Conservation (phyloP, 2,329 filamentous ascomycete species). For the Elsinoe necatrix region DNA sequence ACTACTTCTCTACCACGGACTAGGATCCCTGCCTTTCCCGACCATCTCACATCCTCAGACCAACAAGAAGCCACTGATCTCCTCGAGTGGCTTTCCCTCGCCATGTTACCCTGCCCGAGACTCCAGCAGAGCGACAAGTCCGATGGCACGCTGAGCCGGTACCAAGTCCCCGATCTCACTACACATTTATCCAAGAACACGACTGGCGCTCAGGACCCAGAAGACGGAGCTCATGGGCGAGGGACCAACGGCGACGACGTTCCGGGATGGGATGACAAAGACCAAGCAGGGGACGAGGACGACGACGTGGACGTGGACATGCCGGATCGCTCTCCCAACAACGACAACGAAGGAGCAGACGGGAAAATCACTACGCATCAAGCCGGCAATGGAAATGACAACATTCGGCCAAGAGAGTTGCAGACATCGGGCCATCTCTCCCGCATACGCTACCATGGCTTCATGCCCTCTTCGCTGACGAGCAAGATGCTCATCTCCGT, state of each 20-base stretch:
- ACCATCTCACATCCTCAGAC: conserved; percentile 35
- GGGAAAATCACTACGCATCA: background rate
- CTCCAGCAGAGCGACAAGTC: conserved; percentile 50
- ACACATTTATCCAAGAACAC: background rate
- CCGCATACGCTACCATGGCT: conserved; percentile 36
- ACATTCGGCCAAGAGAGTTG: conserved; percentile 6
- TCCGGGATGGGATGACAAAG: no score
- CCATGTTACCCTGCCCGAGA: conserved; percentile 57
- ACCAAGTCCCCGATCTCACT: conserved; percentile 44
- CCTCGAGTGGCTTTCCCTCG: conserved; percentile 69
- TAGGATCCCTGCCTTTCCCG: conserved; percentile 20
- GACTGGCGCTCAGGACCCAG: background rate
- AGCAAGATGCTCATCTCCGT: conserved; percentile 24
- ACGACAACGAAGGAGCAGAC: background rate
- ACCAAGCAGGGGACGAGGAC: background rate
- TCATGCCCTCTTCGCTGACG: conserved; percentile 33
- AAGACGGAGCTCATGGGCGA: background rate
- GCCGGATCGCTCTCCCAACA: background rate
- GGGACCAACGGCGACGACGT: background rate
- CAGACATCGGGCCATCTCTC: background rate
- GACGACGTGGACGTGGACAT: background rate
- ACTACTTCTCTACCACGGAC: background rate
- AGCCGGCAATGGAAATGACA: background rate
- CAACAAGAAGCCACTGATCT: conserved; percentile 57
- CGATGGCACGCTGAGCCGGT: conserved; percentile 62